Percentiles rank a stretch among this genome's conserved stretches.
Conservation (phyloP, 768 basidiomycete genomes). For the Xerocomus spinulosus region DNA sequence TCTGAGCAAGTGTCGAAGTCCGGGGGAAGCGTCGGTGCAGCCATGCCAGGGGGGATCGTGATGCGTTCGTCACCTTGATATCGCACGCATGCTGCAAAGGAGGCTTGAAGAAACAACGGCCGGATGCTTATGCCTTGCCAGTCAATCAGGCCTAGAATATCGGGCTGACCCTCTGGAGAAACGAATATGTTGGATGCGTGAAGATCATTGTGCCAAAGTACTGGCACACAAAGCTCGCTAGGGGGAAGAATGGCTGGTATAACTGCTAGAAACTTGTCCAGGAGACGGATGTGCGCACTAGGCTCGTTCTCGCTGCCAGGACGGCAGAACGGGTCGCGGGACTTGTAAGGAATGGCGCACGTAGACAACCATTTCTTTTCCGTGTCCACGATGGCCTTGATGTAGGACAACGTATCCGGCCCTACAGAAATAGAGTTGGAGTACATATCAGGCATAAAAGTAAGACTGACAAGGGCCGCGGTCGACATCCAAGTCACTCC, state of each 20-base stretch:
- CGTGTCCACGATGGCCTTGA: not conserved
- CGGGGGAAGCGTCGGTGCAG: not conserved
- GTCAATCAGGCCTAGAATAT: conserved; percentile 12
- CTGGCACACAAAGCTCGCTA: conserved; percentile 4
- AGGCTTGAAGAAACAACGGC: conserved; percentile 13
- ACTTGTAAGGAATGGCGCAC: not conserved
- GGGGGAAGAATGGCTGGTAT: not conserved
- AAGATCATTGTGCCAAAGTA: conserved; percentile 15
- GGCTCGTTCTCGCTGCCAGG: not conserved
- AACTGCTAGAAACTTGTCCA: conserved; percentile 10
- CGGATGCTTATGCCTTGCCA: conserved; percentile 14
- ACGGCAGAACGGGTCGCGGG: not conserved
- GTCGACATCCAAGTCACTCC: conserved; percentile 22
- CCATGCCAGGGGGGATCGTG: not conserved
- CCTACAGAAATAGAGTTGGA: not conserved
- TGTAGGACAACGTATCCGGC: not conserved
- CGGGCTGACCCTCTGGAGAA: not conserved
- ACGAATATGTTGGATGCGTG: conserved; percentile 14
- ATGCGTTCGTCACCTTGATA: conserved; percentile 7
- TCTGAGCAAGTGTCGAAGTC: not conserved
- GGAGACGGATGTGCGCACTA: conserved; percentile 6
- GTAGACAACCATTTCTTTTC: not conserved
- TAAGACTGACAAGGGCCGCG: conserved; percentile 32
- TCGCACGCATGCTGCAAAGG: conserved; percentile 2
- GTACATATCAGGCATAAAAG: not conserved